Conservation (phyloP, 2,329 filamentous ascomycete species). For the Botrytis sinoallii region DNA sequence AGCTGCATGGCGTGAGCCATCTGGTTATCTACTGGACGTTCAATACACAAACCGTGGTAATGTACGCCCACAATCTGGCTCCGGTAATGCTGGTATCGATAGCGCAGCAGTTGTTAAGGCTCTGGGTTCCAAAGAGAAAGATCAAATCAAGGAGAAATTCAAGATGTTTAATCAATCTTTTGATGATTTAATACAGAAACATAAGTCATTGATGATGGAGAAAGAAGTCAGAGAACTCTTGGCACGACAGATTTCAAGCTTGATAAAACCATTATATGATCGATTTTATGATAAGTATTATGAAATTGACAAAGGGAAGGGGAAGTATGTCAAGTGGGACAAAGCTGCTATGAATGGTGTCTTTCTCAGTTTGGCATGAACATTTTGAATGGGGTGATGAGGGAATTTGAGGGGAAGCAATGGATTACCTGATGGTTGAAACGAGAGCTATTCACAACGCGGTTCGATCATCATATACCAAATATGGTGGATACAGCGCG, state of each 20-base stretch:
- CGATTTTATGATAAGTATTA: conserved; percentile 97
- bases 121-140: conserved; percentile 85
- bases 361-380: conserved; percentile 36
- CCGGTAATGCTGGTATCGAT: conserved; percentile 58
- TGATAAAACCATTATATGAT: conserved; percentile 91
- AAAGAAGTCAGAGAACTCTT: conserved; percentile 79
- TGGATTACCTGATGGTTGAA: neutral
- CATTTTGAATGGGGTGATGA: neutral
- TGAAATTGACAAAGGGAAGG: conserved; percentile 95
- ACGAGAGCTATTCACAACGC: neutral
- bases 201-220: conserved; percentile 87
- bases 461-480: neutral
- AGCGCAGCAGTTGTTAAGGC: conserved; percentile 81
- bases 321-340: conserved; percentile 98
- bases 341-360: conserved; percentile 73
- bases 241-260: conserved; percentile 79
- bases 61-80: conserved; percentile 66
- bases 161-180: conserved; percentile 85
- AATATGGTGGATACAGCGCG: neutral
- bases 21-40: conserved; percentile 80
- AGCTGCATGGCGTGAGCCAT: conserved; percentile 84
- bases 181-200: conserved; percentile 79
- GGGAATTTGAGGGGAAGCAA: no score
- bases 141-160: conserved; percentile 95
- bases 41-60: conserved; percentile 77